A percentile compares a stretch with the other conserved stretches of the same genome.
These are phyloP conservation scores for Lactarius tabidus DNA, from an alignment of 768 basidiomycete genomes.

Conservation along the genomic window DNA sequence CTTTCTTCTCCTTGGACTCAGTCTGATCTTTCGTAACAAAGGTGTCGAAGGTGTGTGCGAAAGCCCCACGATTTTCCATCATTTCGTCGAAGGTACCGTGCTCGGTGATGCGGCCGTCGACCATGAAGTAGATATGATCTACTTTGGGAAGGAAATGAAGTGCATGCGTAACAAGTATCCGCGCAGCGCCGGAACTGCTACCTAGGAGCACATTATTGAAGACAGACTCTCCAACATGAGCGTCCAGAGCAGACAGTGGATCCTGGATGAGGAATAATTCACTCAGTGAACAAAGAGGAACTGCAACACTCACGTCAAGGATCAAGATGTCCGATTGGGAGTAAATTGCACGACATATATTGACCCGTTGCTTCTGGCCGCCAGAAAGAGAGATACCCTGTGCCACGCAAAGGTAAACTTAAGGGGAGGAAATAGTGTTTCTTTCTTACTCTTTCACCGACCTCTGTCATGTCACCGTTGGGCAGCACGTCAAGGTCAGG, in stretches of 20 bases:
- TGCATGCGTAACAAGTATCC: constrained; percentile 88
- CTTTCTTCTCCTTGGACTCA: constrained; percentile 43
- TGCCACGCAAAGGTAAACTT: neutral
- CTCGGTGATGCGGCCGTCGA: constrained; percentile 74
- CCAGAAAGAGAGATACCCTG: constrained; percentile 85
- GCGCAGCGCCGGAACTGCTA: constrained; percentile 62
- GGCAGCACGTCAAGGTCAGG: constrained; percentile 75
- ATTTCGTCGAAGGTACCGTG: constrained; percentile 75
- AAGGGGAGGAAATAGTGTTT: neutral
- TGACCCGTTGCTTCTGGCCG: constrained; percentile 76
- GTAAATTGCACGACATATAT: constrained; percentile 85
- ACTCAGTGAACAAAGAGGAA: neutral
- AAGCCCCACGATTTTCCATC: constrained; percentile 58
- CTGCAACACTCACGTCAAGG: constrained; percentile 50
- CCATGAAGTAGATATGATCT: constrained; percentile 79
- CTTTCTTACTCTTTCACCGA: constrained; percentile 57
- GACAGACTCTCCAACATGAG: constrained; percentile 84
- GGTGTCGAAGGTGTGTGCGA: constrained; percentile 45
- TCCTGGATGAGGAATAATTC: constrained; percentile 41
- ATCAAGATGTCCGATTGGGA: constrained; percentile 82
- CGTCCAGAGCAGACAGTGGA: constrained; percentile 87
- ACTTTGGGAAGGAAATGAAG: constrained; percentile 86
- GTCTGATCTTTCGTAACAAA: constrained; percentile 61
- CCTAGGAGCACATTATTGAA: constrained; percentile 80
- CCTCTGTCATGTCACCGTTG: constrained; percentile 78